Evolutionary conservation across 164 flowering plant genomes (phyloP), one percentile per base, ranked within the genome.

Genomic region (Kalanchoe fedtschenkoi): DNA sequence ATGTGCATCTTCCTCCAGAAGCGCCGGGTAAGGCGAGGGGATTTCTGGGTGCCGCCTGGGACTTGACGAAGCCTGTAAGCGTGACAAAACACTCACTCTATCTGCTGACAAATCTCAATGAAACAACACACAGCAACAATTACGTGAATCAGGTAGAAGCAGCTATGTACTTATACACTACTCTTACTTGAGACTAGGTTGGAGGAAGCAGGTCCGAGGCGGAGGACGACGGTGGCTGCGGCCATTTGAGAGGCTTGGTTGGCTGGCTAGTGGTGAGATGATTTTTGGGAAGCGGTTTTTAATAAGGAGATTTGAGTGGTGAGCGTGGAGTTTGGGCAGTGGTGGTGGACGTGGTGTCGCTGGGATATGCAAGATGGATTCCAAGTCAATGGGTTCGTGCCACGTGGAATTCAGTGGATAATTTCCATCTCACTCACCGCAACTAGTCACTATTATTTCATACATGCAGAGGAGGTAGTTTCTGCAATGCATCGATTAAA

Each of bases 1-100:
- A 87, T 8, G 86, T 81, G 64, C 75, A 57, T 72, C 60, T 84
- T 63, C 90, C 87, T 60, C 86, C 77, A 0, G 79, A 80, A n/a
- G 81, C 76, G 35, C 69, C 54, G 1, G 70, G 77, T 43, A 60
- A 62, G 79, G 66, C 78, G 34, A 85, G 68, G 17, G 97, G 92
- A 72, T 83, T 86, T 63, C 86, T 75, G 1, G 76, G 74, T 9
- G 69, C 63, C 34, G 67, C 71, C 1, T 68, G 68, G 26, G 87
- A 37, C 64, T 69, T 82, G 58, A 85, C 15, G 61, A 87, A 91
- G 15, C 81, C 92, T 86, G 73, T 17, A 41, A 17, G 6, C 21
- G 58, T 16, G 14, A 15, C 6, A 6, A n/a, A 24, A 19, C 1
- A 1, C 9, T 7, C 6, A 16, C 21, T 13, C 21, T 6, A 24